Evolutionary conservation across 768 basidiomycete species (phyloP).

Genomic region (Pleurotus ostreatus): DNA sequence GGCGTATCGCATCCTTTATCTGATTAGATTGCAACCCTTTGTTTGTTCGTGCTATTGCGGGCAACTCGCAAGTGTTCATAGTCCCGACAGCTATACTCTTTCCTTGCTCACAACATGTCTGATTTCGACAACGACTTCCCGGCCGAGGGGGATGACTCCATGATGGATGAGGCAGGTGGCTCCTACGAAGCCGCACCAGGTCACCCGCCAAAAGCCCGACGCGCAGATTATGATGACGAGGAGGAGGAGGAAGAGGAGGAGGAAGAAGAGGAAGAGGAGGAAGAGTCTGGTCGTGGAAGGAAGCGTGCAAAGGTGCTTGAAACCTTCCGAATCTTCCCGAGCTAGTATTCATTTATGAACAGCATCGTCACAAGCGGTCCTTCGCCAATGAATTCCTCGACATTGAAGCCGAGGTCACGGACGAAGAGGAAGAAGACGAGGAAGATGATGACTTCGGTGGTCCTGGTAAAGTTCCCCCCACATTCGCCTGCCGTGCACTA

Average conservation of each 20-base stretch:
- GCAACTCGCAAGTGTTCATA: background rate
- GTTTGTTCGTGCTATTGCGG: too few species aligned
- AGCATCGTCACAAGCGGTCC: slow-evolving; percentile 66
- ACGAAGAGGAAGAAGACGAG: slow-evolving; percentile 94
- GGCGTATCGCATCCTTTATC: background rate
- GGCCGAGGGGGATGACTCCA: slow-evolving; percentile 30
- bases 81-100: background rate
- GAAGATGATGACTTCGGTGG: slow-evolving; percentile 74
- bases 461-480: slow-evolving; percentile 31
- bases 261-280: slow-evolving; percentile 54
- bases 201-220: slow-evolving; percentile 9
- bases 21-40: background rate
- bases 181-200: background rate
- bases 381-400: slow-evolving; percentile 85
- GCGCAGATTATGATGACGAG: slow-evolving; percentile 35
- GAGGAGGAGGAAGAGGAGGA: slow-evolving; percentile 52
- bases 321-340: background rate
- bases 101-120: slow-evolving; percentile 37
- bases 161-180: slow-evolving; percentile 21
- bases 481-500: background rate
- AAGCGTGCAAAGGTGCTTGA: slow-evolving; percentile 59
- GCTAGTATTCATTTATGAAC: slow-evolving; percentile 8
- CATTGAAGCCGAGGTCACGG: slow-evolving; percentile 93
- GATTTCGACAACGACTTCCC: slow-evolving; percentile 30
- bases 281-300: slow-evolving; percentile 41